Evolutionary conservation across 2,329 filamentous ascomycete species (phyloP).

Genomic region (Cladosporium sp.): DNA sequence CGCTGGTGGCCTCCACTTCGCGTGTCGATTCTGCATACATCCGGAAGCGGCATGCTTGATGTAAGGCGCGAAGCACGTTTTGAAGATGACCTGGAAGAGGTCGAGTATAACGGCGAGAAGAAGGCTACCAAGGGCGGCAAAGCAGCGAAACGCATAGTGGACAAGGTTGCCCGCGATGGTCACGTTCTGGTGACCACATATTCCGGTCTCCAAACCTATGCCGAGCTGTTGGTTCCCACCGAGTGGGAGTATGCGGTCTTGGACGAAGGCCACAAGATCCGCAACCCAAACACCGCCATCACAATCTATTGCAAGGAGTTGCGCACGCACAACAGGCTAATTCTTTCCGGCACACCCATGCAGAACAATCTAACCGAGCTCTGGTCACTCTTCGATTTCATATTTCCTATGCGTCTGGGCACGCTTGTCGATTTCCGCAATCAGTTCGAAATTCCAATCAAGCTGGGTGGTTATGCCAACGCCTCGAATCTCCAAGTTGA

Average conservation of each 20-base stretch:
- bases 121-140: constrained; percentile 55
- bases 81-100: constrained; percentile 61
- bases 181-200: constrained; percentile 96
- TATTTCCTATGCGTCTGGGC: constrained; percentile 92
- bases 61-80: constrained; percentile 56
- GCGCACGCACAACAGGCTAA: constrained; percentile 82
- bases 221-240: constrained; percentile 72
- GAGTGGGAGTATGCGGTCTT: constrained; percentile 93
- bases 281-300: constrained; percentile 92
- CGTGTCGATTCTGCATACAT: constrained; percentile 91
- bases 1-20: constrained; percentile 99
- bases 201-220: constrained; percentile 89
- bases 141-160: constrained; percentile 74
- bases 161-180: constrained; percentile 75
- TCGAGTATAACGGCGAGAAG: constrained; percentile 28
- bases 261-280: constrained; percentile 97
- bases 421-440: constrained; percentile 86
- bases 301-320: constrained; percentile 95
- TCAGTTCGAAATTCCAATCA: constrained; percentile 92
- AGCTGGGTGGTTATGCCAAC: constrained; percentile 89
- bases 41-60: constrained; percentile 94
- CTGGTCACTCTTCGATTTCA: constrained; percentile 97
- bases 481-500: constrained; percentile 91
- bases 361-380: constrained; percentile 95
- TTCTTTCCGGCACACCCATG: constrained; percentile 93